A percentile compares a stretch with the other conserved stretches of the same genome.
Evolutionary conservation across 805 yeast genomes (phyloP).

Genomic region (Cyberlindnera bimundalis): DNA sequence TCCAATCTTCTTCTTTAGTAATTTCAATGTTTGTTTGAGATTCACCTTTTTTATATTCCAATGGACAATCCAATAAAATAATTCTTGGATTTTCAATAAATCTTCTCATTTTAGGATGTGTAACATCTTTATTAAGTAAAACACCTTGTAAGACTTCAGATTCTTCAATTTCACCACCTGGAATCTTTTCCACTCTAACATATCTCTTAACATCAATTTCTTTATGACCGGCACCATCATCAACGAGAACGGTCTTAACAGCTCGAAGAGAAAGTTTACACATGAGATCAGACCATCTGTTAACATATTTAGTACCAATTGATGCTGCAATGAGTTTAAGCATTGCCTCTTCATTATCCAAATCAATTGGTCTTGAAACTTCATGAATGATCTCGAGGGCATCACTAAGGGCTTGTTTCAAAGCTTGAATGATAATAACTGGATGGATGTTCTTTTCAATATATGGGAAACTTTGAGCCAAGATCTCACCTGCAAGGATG

Average conservation of each 20-base stretch:
- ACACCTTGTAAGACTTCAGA: slow-evolving; percentile 87
- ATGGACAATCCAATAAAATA: slow-evolving; percentile 88
- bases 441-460: slow-evolving; percentile 96
- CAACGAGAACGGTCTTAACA: slow-evolving; percentile 74
- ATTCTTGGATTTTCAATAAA: slow-evolving; percentile 84
- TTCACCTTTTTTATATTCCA: slow-evolving; percentile 98
- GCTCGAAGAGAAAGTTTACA: slow-evolving; percentile 84
- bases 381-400: slow-evolving; percentile 84
- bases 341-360: slow-evolving; percentile 83
- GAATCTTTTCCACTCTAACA: slow-evolving; percentile 90
- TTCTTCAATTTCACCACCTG: slow-evolving; percentile 96
- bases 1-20: slow-evolving; percentile 95
- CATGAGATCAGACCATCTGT: slow-evolving; percentile 89
- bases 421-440: slow-evolving; percentile 90
- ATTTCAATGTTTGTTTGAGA: slow-evolving; percentile 97
- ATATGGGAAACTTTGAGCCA: slow-evolving; percentile 93
- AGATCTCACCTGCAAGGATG: slow-evolving; percentile 92
- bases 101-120: slow-evolving; percentile 98
- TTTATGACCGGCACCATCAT: slow-evolving; percentile 53
- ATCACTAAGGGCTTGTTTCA: slow-evolving; percentile 85
- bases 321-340: slow-evolving; percentile 80
- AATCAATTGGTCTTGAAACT: slow-evolving; percentile 81
- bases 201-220: slow-evolving; percentile 94
- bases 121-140: slow-evolving; percentile 90
- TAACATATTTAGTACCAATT: slow-evolving; percentile 93